Evolutionary conservation across 441 rosid genomes (phyloP), one percentile per base, ranked within the genome.

Genomic region (Mallotus repandus): DNA sequence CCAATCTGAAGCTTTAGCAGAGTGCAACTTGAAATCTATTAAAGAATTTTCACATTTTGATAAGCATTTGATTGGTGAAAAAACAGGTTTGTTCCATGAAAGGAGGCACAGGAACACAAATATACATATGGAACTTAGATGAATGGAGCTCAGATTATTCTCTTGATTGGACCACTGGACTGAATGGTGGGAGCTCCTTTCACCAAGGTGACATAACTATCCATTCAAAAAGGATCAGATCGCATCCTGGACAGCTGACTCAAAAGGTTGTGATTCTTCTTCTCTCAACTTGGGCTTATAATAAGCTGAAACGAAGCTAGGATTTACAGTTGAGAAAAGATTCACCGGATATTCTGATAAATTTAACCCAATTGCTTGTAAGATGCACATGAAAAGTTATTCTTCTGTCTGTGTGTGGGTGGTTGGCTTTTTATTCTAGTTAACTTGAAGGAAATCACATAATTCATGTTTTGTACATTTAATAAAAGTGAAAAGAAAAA

Each of bases 161-260:
- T 56, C 66, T 82, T 54, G 78, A 80, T 29, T 72, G 83, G 79
- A 57, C 69, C 2, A n/a, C 21, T 52, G 79, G 81, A 46, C 25
- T 77, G 63, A 58, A 41, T 65, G 83, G 81, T 45, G 76, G 81
- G 18, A 82, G 85, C 64, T 68, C 83, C 75, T 80, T 82, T 69
- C 77, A 77, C 77, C 75, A 82, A 72, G 85, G 85, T 69, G 83
- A 82, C 71, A 80, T 82, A 75, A n/a, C 61, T 58, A 80, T 82
- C 52, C 78, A 76, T 72, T 82, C 83, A 65, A 80, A 49, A 71
- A 72, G 83, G 76, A 69, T 75, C 49, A 77, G 83, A 73, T 80
- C 83, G 43, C 81, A 81, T 22, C 81, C 79, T 65, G 83, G 83
- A 60, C 83, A 82, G 76, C 80, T 79, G 48, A 80, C 83, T 70